phyloP scores from a whole-genome alignment of 306 rosid genomes.

The Cucumis melo region DNA sequence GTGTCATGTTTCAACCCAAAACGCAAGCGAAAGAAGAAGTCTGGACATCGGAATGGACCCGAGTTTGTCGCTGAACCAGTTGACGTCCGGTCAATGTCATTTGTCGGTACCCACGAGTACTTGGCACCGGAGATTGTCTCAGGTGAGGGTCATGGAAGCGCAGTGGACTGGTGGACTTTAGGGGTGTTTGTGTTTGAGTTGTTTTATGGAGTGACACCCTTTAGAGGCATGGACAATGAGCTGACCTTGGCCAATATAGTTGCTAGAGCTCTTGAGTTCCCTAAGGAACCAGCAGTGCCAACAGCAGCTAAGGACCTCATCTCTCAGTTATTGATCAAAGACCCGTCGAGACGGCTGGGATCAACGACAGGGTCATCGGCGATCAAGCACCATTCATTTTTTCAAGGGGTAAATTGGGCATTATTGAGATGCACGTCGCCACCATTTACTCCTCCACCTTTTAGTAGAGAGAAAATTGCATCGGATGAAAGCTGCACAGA shows the following conservation, averaged over 20 bases:
- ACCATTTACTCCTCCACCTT: slow-evolving; percentile 50
- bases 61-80: slow-evolving; percentile 55
- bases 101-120: slow-evolving; percentile 68
- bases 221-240: slow-evolving; percentile 54
- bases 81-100: slow-evolving; percentile 58
- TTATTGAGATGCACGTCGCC: slow-evolving; percentile 56
- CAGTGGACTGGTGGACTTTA: slow-evolving; percentile 74
- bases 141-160: slow-evolving; percentile 69
- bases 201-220: slow-evolving; percentile 61
- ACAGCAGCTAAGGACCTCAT: slow-evolving; percentile 44
- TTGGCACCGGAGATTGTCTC: slow-evolving; percentile 53
- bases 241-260: slow-evolving; percentile 57
- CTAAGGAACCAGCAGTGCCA: slow-evolving; percentile 41
- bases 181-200: slow-evolving; percentile 52
- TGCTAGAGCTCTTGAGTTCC: slow-evolving; percentile 66
- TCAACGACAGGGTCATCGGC: slow-evolving; percentile 49
- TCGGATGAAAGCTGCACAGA: slow-evolving; percentile 42
- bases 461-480: slow-evolving; percentile 22
- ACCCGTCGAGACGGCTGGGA: slow-evolving; percentile 50
- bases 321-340: slow-evolving; percentile 46
- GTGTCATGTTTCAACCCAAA: slow-evolving; percentile 51
- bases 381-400: slow-evolving; percentile 48
- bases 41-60: slow-evolving; percentile 6
- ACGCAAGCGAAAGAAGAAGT: slow-evolving; percentile 32
- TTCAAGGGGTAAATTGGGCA: slow-evolving; percentile 60